A percentile compares a stretch with the other conserved stretches of the same genome.
These are phyloP conservation scores for Hypoxylon sp. DNA, from an alignment of 2,329 filamentous ascomycete genomes.

Conservation along the genomic window DNA sequence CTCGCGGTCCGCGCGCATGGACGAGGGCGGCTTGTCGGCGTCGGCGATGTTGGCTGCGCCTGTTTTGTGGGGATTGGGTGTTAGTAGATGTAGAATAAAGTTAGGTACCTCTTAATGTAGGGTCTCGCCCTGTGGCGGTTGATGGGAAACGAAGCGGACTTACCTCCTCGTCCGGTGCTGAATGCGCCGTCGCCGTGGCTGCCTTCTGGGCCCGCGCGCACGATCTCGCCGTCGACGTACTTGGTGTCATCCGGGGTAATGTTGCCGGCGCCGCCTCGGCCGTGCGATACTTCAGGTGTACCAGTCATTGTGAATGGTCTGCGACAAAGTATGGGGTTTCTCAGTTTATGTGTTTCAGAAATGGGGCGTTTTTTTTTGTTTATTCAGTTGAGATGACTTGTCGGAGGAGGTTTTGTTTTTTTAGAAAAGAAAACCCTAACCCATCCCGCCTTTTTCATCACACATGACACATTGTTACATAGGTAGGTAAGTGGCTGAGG, in stretches of 20 bases:
- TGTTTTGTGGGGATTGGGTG: constrained; percentile 48
- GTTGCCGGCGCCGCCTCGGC: constrained; percentile 74
- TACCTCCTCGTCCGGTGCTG: constrained; percentile 72
- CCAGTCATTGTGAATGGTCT: constrained; percentile 51
- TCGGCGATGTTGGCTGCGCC: constrained; percentile 73
- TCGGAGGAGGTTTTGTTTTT: constrained; percentile 8
- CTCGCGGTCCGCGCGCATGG: constrained; percentile 65
- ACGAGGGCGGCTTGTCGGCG: constrained; percentile 55
- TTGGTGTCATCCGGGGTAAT: constrained; percentile 70
- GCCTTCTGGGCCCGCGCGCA: constrained; percentile 67
- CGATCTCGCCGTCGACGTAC: constrained; percentile 75
- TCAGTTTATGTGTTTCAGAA: constrained; percentile 16
- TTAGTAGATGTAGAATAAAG: constrained; percentile 2
- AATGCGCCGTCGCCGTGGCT: constrained; percentile 72
- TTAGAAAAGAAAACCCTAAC: constrained; percentile 18
- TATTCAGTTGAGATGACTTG: background rate
- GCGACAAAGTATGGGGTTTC: constrained; percentile 12
- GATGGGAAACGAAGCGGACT: constrained; percentile 40
- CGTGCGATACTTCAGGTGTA: constrained; percentile 69
- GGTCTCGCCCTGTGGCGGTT: no score
- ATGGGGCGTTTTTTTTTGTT: constrained; percentile 10
- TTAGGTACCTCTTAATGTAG: no score
- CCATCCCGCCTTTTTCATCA: constrained; percentile 23
- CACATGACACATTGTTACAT: constrained; percentile 23
- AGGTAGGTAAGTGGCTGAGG: constrained; percentile 24